Base-by-base conservation (phyloP, 1,284 basidiomycete genomes). In the Coniferiporia sulphurascens region DNA sequence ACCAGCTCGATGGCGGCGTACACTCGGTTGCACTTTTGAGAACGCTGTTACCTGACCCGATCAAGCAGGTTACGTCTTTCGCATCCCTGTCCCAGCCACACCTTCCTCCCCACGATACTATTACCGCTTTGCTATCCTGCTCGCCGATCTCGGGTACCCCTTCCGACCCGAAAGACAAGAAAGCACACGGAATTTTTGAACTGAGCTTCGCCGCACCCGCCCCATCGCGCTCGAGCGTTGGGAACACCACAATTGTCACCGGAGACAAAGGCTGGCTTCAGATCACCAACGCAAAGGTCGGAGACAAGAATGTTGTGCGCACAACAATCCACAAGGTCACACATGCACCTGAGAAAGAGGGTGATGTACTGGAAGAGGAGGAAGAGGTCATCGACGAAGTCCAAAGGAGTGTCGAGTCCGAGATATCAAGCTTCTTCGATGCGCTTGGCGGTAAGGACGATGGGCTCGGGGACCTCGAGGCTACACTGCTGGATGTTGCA, bases 51-150 rank as follows among this genome's bases (percentile, higher is more conserved):
- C 82, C 83, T 34, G 72, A 73, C 55, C 72, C 76, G 0, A 67
- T 85, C 55, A 78, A 78, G 8, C 73, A 80, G 48, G 71, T 93
- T 19, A 81, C 87, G 36, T 83, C 81, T 1, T 80, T 84, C 67
- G 81, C 87, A 13, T 83, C 85, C 2, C 77, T 92, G 52, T 87
- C 85, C 69, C 81, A 84, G 63, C 77, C 84, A 19, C 82, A 84
- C 68, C 82, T 92, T 27, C 75, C 77, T 7, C 91, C 91, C 0
- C 83, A 87, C 62, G 91, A 93, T 73, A 92, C 89, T 9, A 81
- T 90, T 64, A 77, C 84, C 64, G 74, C 79, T 15, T 68, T 65
- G 10, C 12, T 62, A 4, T 53, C 54, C 7, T 60, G 59, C 52
- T 48, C 59, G n/a, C 51, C 55, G 5, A 32, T 38, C 5, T 48